Evolutionary conservation across 1,284 basidiomycete species (phyloP), one percentile per base, ranked within the genome.

Genomic region (Cystobasidiaceae sp.): DNA sequence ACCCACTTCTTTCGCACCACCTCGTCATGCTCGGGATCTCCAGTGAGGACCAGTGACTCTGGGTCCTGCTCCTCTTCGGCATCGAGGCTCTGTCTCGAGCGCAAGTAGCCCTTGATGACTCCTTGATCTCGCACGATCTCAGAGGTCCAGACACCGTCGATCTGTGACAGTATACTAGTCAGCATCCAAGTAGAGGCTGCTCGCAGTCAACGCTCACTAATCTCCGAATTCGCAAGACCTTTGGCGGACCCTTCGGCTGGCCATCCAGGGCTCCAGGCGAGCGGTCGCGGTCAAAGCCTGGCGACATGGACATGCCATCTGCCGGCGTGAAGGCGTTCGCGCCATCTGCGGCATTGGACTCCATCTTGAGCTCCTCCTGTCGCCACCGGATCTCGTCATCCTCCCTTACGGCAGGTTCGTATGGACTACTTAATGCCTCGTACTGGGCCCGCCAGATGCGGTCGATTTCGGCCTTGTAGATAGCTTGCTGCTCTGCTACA

Each of bases 381-480:
- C 85, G 43, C 65, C 73, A 70, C 64, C 74, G 66, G 27, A 71
- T 67, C 49, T 74, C 74, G 62, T 92, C 89, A 59, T 92, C 88
- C 5, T 84, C 83, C 5, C 85, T 84, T 41, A 97, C 77, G 72
- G 86, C 80, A 0, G 94, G 93, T 69, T 93, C 88, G 60, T 87
- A 84, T 68, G 89, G 88, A 68, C 88, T 86, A 71, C 86, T 88
- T 50, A 98, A 82, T 3, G 93, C 85, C 73, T 81, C 84, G 72
- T 86, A 88, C 76, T 98, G 94, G 5, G 91, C 86, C 73, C 90
- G 92, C 94, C 94, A 98, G 68, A 98, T 96, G 51, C 93, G 86
- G 74, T 93, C 90, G 71, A 97, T 93, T 79, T 98, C 94, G 51
- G 90, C 92, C 75, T 92, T 91, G 82, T 97, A 98, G 65, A 97